Evolutionary conservation across 1,284 basidiomycete species (phyloP).

Genomic region (Naganishia cerealis): DNA sequence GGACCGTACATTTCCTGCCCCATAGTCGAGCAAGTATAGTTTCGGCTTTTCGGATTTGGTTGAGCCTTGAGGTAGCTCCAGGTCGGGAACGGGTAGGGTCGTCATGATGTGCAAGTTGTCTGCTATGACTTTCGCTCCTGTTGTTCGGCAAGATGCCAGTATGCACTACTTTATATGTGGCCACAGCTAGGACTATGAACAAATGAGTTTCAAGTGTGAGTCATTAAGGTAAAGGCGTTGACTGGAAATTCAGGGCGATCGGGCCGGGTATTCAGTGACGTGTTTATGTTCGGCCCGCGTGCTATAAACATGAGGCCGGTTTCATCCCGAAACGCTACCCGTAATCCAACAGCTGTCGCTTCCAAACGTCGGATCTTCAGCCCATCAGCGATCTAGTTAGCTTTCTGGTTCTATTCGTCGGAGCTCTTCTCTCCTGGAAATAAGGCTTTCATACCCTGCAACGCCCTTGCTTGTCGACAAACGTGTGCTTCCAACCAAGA

Average conservation of each 20-base stretch:
- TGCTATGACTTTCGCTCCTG: background rate
- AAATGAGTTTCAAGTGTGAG: background rate
- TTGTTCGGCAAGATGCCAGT: background rate
- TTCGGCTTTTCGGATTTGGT: constrained; percentile 38
- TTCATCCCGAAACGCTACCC: no score
- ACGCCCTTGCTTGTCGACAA: background rate
- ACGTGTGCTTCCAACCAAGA: background rate
- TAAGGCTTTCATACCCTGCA: background rate
- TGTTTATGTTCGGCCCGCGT: background rate
- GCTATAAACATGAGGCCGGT: background rate
- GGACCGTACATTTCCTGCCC: constrained; percentile 90
- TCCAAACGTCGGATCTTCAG: no score
- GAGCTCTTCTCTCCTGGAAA: background rate
- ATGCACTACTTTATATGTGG: background rate
- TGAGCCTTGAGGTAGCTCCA: constrained; percentile 10
- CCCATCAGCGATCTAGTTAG: no score
- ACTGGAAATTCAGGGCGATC: constrained; percentile 25
- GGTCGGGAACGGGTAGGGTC: constrained; percentile 16
- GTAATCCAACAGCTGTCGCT: no score
- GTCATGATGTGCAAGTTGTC: constrained; percentile 5
- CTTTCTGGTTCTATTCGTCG: no score
- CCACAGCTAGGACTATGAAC: background rate
- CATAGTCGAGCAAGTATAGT: constrained; percentile 90
- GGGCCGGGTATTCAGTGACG: constrained; percentile 7
- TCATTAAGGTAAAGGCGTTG: constrained; percentile 9